These are phyloP conservation scores for Aphanomyces astaci DNA, from an alignment of 352 stramenopile genomes.

Conservation along the genomic window DNA sequence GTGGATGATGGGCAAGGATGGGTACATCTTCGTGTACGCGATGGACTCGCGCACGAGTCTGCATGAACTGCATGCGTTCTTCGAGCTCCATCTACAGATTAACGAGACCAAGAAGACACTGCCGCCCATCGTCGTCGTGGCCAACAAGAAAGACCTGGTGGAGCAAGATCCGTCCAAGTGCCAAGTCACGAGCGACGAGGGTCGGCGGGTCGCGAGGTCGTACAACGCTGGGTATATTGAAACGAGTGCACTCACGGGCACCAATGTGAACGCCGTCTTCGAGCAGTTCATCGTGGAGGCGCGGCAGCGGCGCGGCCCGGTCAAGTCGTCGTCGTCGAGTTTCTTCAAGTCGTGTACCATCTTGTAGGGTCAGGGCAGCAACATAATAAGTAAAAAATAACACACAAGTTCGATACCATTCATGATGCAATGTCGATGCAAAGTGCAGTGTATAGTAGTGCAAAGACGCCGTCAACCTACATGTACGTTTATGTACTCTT, in stretches of 20 bases:
- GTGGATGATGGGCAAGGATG: conserved; percentile 90
- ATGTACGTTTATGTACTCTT: no score
- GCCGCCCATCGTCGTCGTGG: conserved; percentile 80
- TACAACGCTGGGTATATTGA: conserved; percentile 86
- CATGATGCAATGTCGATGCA: no score
- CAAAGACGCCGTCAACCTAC: no score
- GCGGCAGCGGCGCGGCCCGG: conserved; percentile 53
- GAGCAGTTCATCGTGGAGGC: conserved; percentile 82
- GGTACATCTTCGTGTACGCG: conserved; percentile 88
- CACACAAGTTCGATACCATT: no score
- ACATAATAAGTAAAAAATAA: no score
- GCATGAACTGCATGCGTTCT: conserved; percentile 84
- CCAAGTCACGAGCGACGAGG: conserved; percentile 80
- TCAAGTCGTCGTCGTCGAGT: conserved; percentile 73
- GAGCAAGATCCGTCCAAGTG: conserved; percentile 72
- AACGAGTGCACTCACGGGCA: conserved; percentile 76
- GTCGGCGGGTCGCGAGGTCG: conserved; percentile 68
- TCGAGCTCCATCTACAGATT: conserved; percentile 82
- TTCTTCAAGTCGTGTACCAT: conserved; percentile 39
- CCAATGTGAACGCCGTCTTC: conserved; percentile 80
- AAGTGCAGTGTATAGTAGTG: no score
- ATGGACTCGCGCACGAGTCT: conserved; percentile 84
- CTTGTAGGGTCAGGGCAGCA: conserved; percentile 35
- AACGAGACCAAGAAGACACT: conserved; percentile 71
- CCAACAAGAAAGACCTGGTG: conserved; percentile 85